Conservation (phyloP, 805 yeast species). For the Candida insectalens region DNA sequence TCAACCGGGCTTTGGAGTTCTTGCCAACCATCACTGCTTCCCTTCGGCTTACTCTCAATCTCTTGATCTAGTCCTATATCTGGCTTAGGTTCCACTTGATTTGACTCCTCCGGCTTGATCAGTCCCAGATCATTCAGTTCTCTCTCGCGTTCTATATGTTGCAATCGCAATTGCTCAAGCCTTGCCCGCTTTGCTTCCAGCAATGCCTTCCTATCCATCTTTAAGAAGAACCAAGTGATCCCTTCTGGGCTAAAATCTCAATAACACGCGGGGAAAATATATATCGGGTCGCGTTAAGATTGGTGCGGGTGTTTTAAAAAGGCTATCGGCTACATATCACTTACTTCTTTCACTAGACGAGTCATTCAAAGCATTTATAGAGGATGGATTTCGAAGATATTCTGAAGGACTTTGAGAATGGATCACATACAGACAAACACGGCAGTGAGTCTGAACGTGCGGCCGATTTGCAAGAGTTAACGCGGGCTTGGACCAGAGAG, state of each 20-base stretch:
- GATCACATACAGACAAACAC: constrained; percentile 16
- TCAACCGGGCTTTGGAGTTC: background rate
- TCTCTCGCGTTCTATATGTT: constrained; percentile 27
- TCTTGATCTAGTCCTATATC: background rate
- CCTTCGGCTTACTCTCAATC: background rate
- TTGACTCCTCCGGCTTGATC: too few relatives aligned
- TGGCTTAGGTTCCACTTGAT: too few relatives aligned
- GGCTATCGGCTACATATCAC: too few relatives aligned
- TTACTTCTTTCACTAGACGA: too few relatives aligned
- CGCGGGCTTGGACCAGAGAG: constrained; percentile 72
- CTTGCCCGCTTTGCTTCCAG: constrained; percentile 43
- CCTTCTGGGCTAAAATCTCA: too few relatives aligned
- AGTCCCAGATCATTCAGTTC: too few relatives aligned
- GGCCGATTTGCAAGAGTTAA: constrained; percentile 34
- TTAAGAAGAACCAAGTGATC: too few relatives aligned
- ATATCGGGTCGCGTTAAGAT: too few relatives aligned
- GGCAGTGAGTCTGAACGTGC: constrained; percentile 16
- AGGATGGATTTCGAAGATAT: constrained; percentile 60
- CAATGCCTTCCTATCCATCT: constrained; percentile 19
- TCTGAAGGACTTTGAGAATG: constrained; percentile 50
- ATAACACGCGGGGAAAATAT: too few relatives aligned
- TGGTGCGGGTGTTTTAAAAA: too few relatives aligned
- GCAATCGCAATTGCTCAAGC: constrained; percentile 41
- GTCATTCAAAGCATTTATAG: too few relatives aligned
- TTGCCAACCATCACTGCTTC: background rate